These are phyloP conservation scores for Mycena vulgaris DNA, from an alignment of 768 basidiomycete species.

Conservation along the genomic window DNA sequence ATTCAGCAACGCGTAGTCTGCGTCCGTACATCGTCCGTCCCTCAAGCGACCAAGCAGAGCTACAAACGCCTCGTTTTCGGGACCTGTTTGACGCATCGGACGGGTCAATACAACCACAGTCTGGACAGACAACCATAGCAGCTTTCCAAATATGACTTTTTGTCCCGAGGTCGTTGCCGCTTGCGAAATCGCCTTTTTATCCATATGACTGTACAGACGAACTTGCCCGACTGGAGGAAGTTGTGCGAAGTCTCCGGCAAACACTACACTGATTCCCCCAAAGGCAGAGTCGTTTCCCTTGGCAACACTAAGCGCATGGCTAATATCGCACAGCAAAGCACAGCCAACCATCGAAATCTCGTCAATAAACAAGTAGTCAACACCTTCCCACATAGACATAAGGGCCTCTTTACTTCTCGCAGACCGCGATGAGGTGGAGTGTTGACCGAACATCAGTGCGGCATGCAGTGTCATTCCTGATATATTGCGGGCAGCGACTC, in stretches of 20 bases:
- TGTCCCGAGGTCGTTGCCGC: constrained; percentile 7
- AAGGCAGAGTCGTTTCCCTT: too few relatives aligned
- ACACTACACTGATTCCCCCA: too few relatives aligned
- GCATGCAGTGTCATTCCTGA: constrained; percentile 58
- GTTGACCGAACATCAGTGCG: constrained; percentile 39
- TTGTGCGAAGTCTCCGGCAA: constrained; percentile 61
- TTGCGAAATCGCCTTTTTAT: too few relatives aligned
- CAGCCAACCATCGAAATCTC: too few relatives aligned
- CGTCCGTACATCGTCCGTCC: too few relatives aligned
- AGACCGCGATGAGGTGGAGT: background rate
- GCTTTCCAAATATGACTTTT: too few relatives aligned
- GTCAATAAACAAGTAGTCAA: constrained; percentile 57
- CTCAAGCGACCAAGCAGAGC: constrained; percentile 5
- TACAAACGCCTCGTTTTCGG: constrained; percentile 16
- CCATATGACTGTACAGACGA: background rate
- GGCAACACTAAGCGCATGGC: too few relatives aligned
- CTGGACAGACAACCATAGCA: constrained; percentile 28
- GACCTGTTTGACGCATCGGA: constrained; percentile 8
- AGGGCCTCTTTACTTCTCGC: constrained; percentile 31
- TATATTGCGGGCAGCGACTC: constrained; percentile 57
- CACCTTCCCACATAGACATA: constrained; percentile 54
- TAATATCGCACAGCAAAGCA: too few relatives aligned
- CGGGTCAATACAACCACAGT: constrained; percentile 30
- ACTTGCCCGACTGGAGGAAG: constrained; percentile 53
- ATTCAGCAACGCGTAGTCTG: constrained; percentile 36